These are phyloP conservation scores for Poteriospumella lacustris DNA, from an alignment of 108 stramenopile species.

Conservation along the genomic window DNA sequence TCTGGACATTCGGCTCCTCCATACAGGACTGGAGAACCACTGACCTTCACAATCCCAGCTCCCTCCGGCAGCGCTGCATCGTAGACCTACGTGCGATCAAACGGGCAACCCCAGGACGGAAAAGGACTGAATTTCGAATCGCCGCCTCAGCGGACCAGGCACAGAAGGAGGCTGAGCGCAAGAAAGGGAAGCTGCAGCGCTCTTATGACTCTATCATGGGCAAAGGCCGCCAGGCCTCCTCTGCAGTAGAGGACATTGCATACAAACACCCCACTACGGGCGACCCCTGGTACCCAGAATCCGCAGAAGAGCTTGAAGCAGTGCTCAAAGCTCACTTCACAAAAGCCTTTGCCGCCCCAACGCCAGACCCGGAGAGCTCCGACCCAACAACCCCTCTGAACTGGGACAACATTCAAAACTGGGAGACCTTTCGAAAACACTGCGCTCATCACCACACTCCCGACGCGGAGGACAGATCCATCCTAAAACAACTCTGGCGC, in stretches of 20 bases:
- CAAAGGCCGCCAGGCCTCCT: constrained; percentile 5
- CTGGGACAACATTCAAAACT: constrained; percentile 7
- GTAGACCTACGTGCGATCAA: constrained; percentile 6
- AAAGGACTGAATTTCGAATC: constrained; percentile 8
- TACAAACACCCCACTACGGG: constrained; percentile 6
- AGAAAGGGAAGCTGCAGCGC: constrained; percentile 6
- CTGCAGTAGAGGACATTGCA: constrained; percentile 6
- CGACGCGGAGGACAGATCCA: constrained; percentile 5
- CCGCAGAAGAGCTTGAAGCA: constrained; percentile 6
- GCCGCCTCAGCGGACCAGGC: constrained; percentile 4
- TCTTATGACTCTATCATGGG: constrained; percentile 2
- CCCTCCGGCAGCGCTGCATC: constrained; percentile 5
- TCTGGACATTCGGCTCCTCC: constrained; percentile 6
- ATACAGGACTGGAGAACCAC: constrained; percentile 6
- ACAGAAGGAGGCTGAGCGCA: constrained; percentile 6
- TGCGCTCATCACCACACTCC: constrained; percentile 6
- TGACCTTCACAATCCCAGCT: constrained; percentile 6
- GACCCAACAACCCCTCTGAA: constrained; percentile 6
- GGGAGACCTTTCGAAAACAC: constrained; percentile 6
- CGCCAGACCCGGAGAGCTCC: constrained; percentile 5
- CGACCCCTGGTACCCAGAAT: constrained; percentile 6
- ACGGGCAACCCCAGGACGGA: constrained; percentile 5
- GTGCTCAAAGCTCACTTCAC: constrained; percentile 6
- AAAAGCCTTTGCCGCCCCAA: constrained; percentile 6
- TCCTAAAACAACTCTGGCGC: constrained; percentile 6